A percentile compares a stretch with the other conserved stretches of the same genome.
Evolutionary conservation across 441 rosid genomes (phyloP).

Genomic region (Macaranga tanarius): DNA sequence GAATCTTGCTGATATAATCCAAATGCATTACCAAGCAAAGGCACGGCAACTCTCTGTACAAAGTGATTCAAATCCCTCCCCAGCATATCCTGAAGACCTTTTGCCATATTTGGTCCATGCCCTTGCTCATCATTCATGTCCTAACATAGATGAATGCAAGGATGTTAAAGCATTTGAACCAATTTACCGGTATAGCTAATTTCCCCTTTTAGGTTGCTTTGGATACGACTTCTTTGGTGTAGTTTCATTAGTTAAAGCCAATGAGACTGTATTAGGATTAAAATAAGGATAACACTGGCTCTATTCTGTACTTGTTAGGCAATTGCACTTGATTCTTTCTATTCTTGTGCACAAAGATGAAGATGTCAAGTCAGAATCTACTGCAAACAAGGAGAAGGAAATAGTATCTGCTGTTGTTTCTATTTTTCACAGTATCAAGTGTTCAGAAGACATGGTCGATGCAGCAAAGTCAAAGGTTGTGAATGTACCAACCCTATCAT

Average conservation of each 20-base stretch:
- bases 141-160: constrained; percentile 78
- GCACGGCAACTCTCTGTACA: constrained; percentile 70
- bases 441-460: constrained; percentile 77
- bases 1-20: constrained; percentile 82
- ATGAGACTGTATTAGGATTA: not conserved
- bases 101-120: constrained; percentile 78
- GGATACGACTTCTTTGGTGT: constrained; percentile 1
- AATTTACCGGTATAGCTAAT: constrained; percentile 59
- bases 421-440: constrained; percentile 64
- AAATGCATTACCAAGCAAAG: constrained; percentile 82
- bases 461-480: constrained; percentile 79
- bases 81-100: constrained; percentile 65
- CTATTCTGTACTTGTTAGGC: constrained; percentile 51
- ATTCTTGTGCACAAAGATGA: constrained; percentile 82
- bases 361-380: constrained; percentile 71
- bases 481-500: constrained; percentile 22
- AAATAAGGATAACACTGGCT: constrained; percentile 7
- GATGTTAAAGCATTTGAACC: constrained; percentile 82
- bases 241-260: constrained; percentile 1
- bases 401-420: constrained; percentile 50
- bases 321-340: constrained; percentile 67
- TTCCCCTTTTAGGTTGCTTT: constrained; percentile 17
- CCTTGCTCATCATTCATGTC: constrained; percentile 93
- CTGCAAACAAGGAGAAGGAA: constrained; percentile 59
- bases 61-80: constrained; percentile 58